Conservation (phyloP, 169 alveolate genomes). For the Perkinsus marinus region DNA sequence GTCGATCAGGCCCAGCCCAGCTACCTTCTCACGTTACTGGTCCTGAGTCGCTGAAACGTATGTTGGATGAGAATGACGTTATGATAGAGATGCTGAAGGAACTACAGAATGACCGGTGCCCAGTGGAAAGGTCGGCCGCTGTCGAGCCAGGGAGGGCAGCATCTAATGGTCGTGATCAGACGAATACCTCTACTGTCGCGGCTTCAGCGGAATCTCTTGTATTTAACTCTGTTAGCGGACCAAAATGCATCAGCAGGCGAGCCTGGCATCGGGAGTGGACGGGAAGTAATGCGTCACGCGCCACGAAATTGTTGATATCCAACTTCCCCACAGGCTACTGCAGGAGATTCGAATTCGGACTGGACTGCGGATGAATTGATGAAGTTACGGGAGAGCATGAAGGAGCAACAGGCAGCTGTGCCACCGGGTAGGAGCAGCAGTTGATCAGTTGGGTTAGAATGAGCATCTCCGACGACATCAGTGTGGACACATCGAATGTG, state of each 20-base stretch:
- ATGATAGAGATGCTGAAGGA: not conserved
- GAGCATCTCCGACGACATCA: no score
- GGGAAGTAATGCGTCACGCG: no score
- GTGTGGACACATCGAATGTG: no score
- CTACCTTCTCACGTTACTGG: not conserved
- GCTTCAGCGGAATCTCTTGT: not conserved
- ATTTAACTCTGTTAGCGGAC: not conserved
- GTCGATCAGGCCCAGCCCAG: not conserved
- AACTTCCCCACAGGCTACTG: not conserved
- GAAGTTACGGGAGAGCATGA: not conserved
- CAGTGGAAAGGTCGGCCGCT: not conserved
- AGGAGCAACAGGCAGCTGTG: not conserved
- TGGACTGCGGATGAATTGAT: not conserved
- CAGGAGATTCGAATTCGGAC: not conserved
- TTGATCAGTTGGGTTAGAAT: no score
- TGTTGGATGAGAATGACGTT: not conserved
- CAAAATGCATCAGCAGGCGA: no score
- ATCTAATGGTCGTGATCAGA: not conserved
- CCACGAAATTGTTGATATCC: no score
- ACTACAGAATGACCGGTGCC: not conserved
- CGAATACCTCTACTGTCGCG: not conserved
- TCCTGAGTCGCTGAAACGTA: not conserved
- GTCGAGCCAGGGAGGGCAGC: not conserved
- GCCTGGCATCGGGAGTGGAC: no score
- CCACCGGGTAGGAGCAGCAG: not conserved